A percentile compares a stretch with the other conserved stretches of the same genome.
phyloP scores from a whole-genome alignment of 2,329 filamentous ascomycete species.

The Cercospora brassicicola region DNA sequence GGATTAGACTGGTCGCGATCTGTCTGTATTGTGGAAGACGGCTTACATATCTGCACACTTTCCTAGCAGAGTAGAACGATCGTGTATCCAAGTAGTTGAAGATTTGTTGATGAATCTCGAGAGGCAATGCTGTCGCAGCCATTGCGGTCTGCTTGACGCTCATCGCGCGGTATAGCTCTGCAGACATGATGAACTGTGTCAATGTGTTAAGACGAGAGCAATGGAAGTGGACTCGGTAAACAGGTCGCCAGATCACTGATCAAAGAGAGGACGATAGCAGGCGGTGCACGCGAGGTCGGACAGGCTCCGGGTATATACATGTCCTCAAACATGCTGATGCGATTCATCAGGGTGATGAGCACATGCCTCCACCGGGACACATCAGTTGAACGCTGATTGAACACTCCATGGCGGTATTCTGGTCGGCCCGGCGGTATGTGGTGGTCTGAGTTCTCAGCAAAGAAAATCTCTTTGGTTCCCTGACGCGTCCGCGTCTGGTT shows the following conservation, averaged over 20 bases:
- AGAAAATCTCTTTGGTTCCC: background rate
- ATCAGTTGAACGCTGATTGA: slow-evolving; percentile 2
- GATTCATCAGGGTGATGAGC: slow-evolving; percentile 14
- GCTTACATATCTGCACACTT: slow-evolving; percentile 33
- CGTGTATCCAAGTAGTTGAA: slow-evolving; percentile 37
- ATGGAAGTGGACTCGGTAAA: background rate
- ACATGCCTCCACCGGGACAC: background rate
- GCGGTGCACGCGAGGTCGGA: background rate
- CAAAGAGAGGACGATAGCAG: background rate
- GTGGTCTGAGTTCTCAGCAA: background rate
- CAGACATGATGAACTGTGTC: slow-evolving; percentile 9
- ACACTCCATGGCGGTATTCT: slow-evolving; percentile 5
- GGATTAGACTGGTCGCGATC: no score
- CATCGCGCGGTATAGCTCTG: slow-evolving; percentile 20
- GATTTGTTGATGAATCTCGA: slow-evolving; percentile 40
- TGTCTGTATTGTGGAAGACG: background rate
- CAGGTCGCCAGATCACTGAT: background rate
- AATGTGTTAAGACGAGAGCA: background rate
- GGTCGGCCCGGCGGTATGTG: slow-evolving; percentile 2
- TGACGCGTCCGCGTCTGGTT: background rate
- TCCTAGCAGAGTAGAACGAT: slow-evolving; percentile 37
- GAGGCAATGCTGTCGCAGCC: slow-evolving; percentile 34
- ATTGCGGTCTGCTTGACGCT: slow-evolving; percentile 23
- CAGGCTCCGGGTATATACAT: slow-evolving; percentile 4
- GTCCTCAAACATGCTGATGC: slow-evolving; percentile 1